Evolutionary conservation across 345 rosid genomes (phyloP), one percentile per base, ranked within the genome.

Genomic region (Pugionium cornutum): DNA sequence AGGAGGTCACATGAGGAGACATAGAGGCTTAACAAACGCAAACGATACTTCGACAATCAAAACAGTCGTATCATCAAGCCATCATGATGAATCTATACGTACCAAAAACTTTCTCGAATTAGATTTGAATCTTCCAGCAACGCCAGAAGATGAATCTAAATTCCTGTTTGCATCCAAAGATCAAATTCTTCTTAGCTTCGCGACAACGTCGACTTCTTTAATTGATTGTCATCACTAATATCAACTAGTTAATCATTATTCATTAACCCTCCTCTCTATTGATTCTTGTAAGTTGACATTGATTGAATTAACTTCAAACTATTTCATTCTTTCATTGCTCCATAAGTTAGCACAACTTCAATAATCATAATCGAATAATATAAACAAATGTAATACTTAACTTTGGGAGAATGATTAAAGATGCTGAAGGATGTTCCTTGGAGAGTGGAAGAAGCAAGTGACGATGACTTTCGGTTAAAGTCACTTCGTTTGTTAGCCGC

Each of bases 1-100:
- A 45, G 99, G 99, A 0, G 99, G 99, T 5, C 99, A 94, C 66
- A 91, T 94, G 99, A 79, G 99, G 70, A 76, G 92, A 74, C 99
- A 94, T 63, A 69, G 97, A 66, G 73, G 83, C 4, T 66, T 55
- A 51, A 66, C 66, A 6, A 58, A 74, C 9, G 46, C 73, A 7
- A 53, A 49, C 30, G 33, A 69, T 58, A 53, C 60, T 55, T 66
- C 65, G 53, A 18, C 56, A 28, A 68, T 44, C 27, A 64, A 50
- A 42, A 31, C 55, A 5, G 4, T 56, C 25, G 67, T 61, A 62
- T 35, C 71, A 25, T 58, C 70, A 58, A 58, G 56, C 52, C 49
- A 45, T 64, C 63, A 47, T 40, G 67, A 73, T 66, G 89, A 76
- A 49, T 18, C 79, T 25, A 76, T 26, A 53, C 44, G 77, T 9